Base-by-base conservation (phyloP, 73 alveolate genomes). In the Paramecium primaurelia region DNA sequence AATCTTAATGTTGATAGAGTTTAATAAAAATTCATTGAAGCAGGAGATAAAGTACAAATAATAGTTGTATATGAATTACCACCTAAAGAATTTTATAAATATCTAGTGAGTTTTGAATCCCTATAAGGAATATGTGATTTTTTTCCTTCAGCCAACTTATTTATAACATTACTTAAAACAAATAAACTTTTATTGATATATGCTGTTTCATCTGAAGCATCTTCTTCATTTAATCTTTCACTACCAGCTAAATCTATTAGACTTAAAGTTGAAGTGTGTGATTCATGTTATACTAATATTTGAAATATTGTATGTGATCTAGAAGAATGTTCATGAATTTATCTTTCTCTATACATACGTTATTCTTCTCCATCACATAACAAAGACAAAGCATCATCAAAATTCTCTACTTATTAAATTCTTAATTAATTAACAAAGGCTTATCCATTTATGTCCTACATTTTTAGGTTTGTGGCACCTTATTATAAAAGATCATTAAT, bases 171-270 rank as follows among this genome's bases (percentile, higher is more conserved):
- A 10, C 98, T 96, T 18, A 97, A 95, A 18, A 96, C 99, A 94
- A 96, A 96, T 42, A 97, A 84, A 44, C 98, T 93, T 85, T 97
- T 97, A 92, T 97, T 97, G 36, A 97, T 97, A 92, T 96, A 96
- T 1, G 97, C 96, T 2, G 99, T 96, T 95, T 97, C 99, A 51
- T 96, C 98, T 16, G 68, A 45, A 64, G 96, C 95, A 83, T 98
- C 99, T 49, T 95, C 95, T 68, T 89, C 94, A 28, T 89, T 84
- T 22, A 97, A 94, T 92, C 99, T 95, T 93, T 98, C 99, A 92
- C 98, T 92, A 8, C 99, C 99, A 2, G 99, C 99, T n/a, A 98
- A 91, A 92, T 98, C 99, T 4, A 98, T 97, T 44, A 98, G 94
- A 93, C 97, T 97, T 86, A 97, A 87, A 71, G 92, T 75, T 14